phyloP scores from a whole-genome alignment of 352 stramenopile species.

The Globisporangium radiosum region DNA sequence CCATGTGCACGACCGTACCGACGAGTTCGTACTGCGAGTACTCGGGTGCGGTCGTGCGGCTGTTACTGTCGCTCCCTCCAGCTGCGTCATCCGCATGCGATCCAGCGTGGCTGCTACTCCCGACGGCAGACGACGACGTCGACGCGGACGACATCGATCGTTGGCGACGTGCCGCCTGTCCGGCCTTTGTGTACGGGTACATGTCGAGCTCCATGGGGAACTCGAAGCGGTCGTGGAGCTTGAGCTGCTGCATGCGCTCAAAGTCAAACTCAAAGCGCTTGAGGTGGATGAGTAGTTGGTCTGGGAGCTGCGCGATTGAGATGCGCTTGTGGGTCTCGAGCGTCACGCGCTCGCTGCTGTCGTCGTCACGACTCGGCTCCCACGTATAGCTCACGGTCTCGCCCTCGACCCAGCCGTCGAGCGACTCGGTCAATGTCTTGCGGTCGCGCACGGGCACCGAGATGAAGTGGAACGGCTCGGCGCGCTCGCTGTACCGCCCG shows the following conservation, averaged over 20 bases:
- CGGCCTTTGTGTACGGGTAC: constrained; percentile 87
- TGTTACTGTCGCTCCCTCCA: constrained; percentile 21
- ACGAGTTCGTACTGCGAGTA: constrained; percentile 85
- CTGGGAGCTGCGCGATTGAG: constrained; percentile 84
- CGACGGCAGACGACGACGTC: neutral
- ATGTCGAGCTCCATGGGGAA: constrained; percentile 89
- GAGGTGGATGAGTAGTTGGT: constrained; percentile 90
- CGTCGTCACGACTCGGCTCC: constrained; percentile 32
- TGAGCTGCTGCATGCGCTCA: constrained; percentile 91
- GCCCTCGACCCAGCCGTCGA: constrained; percentile 84
- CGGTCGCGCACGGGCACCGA: constrained; percentile 84
- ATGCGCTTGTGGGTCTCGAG: constrained; percentile 88
- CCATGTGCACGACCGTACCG: constrained; percentile 87
- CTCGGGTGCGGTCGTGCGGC: constrained; percentile 37
- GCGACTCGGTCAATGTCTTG: constrained; percentile 78
- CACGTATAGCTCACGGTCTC: constrained; percentile 90
- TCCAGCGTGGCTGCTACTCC: constrained; percentile 1
- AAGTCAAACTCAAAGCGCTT: constrained; percentile 96
- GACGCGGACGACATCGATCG: constrained; percentile 17
- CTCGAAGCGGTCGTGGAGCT: constrained; percentile 92
- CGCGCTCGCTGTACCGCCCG: constrained; percentile 80
- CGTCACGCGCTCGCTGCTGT: constrained; percentile 64
- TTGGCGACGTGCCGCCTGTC: constrained; percentile 41
- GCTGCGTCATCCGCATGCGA: constrained; percentile 5
- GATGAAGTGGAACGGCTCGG: constrained; percentile 90